Evolutionary conservation across 495 filamentous ascomycete species (phyloP), one percentile per base, ranked within the genome.

Genomic region (Amorphotheca resinae): DNA sequence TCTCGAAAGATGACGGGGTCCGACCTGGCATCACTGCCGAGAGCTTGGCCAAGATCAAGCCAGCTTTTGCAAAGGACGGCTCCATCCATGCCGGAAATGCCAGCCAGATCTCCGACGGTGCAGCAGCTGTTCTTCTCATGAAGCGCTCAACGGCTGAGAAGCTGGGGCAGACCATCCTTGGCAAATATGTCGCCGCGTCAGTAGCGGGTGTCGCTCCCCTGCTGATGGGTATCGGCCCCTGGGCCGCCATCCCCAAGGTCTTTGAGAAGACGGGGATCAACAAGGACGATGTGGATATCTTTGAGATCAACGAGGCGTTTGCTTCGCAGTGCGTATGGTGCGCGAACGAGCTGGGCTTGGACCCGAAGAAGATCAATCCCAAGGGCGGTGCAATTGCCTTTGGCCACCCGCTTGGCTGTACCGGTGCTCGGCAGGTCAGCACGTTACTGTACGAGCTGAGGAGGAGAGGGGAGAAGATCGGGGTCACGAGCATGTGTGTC

Each of bases 371-470:
- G 73, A 74, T 96, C 53, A 98, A 98, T 69, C 91, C 89, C 32
- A 95, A 95, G 72, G 91, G 91, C 41, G 88, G 91, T 42, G 93
- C 93, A 21, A 98, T 98, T 59, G 91, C 91, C n/a, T 95, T 96
- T 55, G 91, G 91, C 4, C 91, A 98, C 70, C 91, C 91, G 5
- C 72, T 98, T 15, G 91, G 91, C 26, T 93, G 85, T 62, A 98
- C 91, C 0, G 91, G 91, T 25, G 83, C 91, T 9, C 72, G 91
- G 51, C 93, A 96, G 72, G 82, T 98, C 31, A 82, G 80, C 57
- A 98, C 91, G 6, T 62, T 98, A 49, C 65, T 98, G 46, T 87
- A 79, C 45, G 93, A 95, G 73, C 64, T 98, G 45, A 77, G 73
- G 67, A 69, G 91, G 51, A 88, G 69, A 23, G 75, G 78, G 45